Evolutionary conservation across 1,284 basidiomycete species (phyloP).

Genomic region (Trametes hirsuta): DNA sequence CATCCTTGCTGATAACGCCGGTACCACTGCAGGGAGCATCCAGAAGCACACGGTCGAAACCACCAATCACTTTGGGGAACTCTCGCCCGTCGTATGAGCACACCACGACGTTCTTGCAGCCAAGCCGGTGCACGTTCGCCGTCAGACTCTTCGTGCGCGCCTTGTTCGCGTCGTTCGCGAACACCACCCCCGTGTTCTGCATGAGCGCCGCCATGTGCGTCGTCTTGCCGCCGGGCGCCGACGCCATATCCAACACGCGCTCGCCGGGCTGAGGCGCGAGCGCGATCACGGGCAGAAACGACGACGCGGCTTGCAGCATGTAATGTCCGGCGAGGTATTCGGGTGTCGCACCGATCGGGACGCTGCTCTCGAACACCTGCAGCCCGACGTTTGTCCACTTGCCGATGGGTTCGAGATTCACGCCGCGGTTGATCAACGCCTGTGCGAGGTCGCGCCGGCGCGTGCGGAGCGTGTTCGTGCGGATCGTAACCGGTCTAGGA

Average conservation of each 20-base stretch:
- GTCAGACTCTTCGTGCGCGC: slow-evolving; percentile 94
- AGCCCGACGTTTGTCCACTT: slow-evolving; percentile 99
- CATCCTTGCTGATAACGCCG: slow-evolving; percentile 97
- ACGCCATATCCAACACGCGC: slow-evolving; percentile 97
- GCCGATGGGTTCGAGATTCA: slow-evolving; percentile 96
- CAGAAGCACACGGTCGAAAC: slow-evolving; percentile 94
- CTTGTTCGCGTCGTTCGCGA: slow-evolving; percentile 98
- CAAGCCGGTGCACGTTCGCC: slow-evolving; percentile 95
- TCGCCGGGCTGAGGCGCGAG: slow-evolving; percentile 93
- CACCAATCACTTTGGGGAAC: slow-evolving; percentile 99
- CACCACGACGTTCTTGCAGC: slow-evolving; percentile 97
- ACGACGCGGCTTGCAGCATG: slow-evolving; percentile 99
- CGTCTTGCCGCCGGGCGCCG: slow-evolving; percentile 97
- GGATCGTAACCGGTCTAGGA: slow-evolving; percentile 95
- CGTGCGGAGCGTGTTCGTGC: slow-evolving; percentile 96
- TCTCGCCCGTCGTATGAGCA: slow-evolving; percentile 98
- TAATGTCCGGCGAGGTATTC: slow-evolving; percentile 99
- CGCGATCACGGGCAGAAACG: slow-evolving; percentile 98
- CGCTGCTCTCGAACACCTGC: slow-evolving; percentile 95
- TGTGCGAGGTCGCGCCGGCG: slow-evolving; percentile 95
- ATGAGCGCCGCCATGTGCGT: slow-evolving; percentile 96
- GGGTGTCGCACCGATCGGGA: slow-evolving; percentile 97
- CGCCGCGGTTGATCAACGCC: slow-evolving; percentile 92
- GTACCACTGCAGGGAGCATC: slow-evolving; percentile 99
- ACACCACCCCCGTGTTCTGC: slow-evolving; percentile 98